These are phyloP conservation scores for Chaetomiaceae sp. DNA, from an alignment of 2,329 filamentous ascomycete species.

Conservation along the genomic window DNA sequence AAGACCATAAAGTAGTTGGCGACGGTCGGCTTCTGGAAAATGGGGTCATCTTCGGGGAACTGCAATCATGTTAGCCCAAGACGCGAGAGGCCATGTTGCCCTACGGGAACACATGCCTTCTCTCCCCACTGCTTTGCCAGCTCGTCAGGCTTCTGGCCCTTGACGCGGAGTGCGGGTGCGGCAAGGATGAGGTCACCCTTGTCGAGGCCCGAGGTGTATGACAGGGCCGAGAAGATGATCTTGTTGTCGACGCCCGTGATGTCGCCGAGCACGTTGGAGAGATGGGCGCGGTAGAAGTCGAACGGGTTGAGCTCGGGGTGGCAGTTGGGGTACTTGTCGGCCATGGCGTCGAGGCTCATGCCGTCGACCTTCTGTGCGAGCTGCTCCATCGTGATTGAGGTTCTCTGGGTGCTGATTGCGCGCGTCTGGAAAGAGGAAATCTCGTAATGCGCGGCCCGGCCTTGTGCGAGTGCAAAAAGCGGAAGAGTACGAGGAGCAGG, in stretches of 20 bases:
- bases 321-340: constrained; percentile 48
- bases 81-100: too few species aligned
- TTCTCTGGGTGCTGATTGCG: constrained; percentile 24
- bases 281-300: constrained; percentile 74
- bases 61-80: too few species aligned
- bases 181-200: constrained; percentile 79
- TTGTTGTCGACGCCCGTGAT: constrained; percentile 65
- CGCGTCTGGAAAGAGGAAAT: constrained; percentile 10
- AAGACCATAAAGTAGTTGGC: constrained; percentile 70
- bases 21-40: constrained; percentile 65
- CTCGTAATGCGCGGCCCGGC: constrained; percentile 16
- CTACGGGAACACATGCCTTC: too few species aligned
- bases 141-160: constrained; percentile 61
- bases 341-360: constrained; percentile 33
- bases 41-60: constrained; percentile 65
- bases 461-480: constrained; percentile 11
- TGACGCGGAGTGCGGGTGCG: constrained; percentile 73
- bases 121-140: constrained; percentile 57
- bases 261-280: constrained; percentile 62
- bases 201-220: constrained; percentile 74
- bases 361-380: constrained; percentile 33
- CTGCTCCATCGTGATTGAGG: constrained; percentile 28
- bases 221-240: constrained; percentile 69
- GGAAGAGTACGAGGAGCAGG: constrained; percentile 10
- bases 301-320: constrained; percentile 68